Evolutionary conservation across 176 grass and related monocot genomes (phyloP).

Genomic region (Triticum aestivum): IWGSC_CS_RefSeq_v2.1 NC_057804.1:517051663-517052162

Average conservation of each 20-base stretch:
- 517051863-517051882: slow-evolving; percentile 4
- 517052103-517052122: background rate
- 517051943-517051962: background rate
- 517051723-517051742: background rate
- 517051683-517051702: slow-evolving; percentile 80
- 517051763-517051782: slow-evolving; percentile 42
- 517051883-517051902: slow-evolving; percentile 6
- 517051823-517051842: background rate
- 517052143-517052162: background rate
- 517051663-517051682: slow-evolving; percentile 52
- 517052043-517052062: background rate
- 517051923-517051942: slow-evolving; percentile 5
- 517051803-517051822: background rate
- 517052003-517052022: background rate
- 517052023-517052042: background rate
- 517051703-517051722: slow-evolving; percentile 73
- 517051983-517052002: background rate
- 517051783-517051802: background rate
- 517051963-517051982: background rate
- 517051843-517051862: slow-evolving; percentile 11
- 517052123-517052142: background rate
- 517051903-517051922: slow-evolving; percentile 2
- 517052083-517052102: background rate
- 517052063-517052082: background rate
- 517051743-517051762: background rate